Conservation (phyloP, 768 basidiomycete species). For the Coprinopsis sp. region DNA sequence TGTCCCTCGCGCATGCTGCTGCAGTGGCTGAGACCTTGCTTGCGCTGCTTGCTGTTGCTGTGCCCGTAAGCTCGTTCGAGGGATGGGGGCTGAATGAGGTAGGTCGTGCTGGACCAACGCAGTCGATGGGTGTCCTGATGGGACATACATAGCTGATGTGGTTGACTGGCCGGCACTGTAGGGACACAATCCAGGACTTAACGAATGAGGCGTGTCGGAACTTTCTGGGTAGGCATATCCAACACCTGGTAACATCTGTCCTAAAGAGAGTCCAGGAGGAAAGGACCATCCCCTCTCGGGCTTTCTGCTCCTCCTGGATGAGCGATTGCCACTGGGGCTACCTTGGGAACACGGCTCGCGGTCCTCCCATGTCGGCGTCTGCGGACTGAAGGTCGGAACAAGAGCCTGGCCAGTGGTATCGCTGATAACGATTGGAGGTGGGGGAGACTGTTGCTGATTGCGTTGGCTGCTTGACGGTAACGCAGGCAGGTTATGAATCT, state of each 20-base stretch:
- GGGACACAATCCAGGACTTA: no score
- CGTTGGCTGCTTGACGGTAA: no score
- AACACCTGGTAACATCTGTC: no score
- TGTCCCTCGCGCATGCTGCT: no score
- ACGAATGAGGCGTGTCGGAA: no score
- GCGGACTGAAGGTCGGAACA: not conserved
- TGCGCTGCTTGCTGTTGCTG: not conserved
- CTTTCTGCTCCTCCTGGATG: no score
- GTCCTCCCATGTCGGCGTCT: not conserved
- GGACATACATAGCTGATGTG: not conserved
- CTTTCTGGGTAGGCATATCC: no score
- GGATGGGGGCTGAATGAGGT: not conserved
- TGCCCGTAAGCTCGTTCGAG: not conserved
- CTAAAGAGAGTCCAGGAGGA: no score
- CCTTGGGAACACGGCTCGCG: not conserved
- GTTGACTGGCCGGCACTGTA: not conserved
- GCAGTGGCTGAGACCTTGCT: no score
- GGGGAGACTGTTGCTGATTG: not conserved
- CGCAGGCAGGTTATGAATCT: no score
- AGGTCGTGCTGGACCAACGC: not conserved
- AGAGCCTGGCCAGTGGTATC: not conserved
- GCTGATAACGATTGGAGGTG: not conserved
- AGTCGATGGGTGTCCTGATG: conserved; percentile 1
- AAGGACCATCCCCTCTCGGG: no score
- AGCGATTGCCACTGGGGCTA: no score